Evolutionary conservation across 345 rosid genomes (phyloP).

Genomic region (Lepidium aucheri): DNA sequence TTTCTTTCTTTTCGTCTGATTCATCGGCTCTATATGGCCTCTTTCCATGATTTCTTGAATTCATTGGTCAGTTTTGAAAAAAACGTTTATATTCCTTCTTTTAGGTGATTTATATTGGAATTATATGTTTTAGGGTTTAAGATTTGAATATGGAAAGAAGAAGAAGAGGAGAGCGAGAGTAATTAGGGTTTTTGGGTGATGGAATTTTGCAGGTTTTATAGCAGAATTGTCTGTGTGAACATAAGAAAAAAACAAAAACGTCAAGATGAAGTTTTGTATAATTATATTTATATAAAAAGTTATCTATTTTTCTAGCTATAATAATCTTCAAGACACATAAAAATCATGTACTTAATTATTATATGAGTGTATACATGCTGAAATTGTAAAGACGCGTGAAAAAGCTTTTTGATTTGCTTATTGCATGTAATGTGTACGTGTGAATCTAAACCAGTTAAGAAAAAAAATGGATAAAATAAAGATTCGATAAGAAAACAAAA

Average conservation of each 20-base stretch:
- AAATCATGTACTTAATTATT: slow-evolving; percentile 10
- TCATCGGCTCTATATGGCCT: slow-evolving; percentile 37
- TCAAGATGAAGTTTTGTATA: slow-evolving; percentile 25
- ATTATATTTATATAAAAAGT: not conserved
- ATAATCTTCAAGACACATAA: not conserved
- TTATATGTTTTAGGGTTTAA: not conserved
- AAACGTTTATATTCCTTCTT: not conserved
- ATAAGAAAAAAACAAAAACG: slow-evolving; percentile 16
- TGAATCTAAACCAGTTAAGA: slow-evolving; percentile 9
- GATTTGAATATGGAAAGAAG: not conserved
- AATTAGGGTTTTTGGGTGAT: slow-evolving; percentile 19
- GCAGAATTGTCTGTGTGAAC: slow-evolving; percentile 24
- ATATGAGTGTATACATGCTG: not conserved
- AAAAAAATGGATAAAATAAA: not conserved
- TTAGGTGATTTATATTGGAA: not conserved
- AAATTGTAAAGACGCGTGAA: slow-evolving; percentile 23
- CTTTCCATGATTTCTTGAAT: slow-evolving; percentile 46
- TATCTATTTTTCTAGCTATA: not conserved
- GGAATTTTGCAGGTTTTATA: slow-evolving; percentile 7
- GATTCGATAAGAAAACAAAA: not conserved
- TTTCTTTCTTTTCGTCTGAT: slow-evolving; percentile 37
- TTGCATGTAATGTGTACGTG: slow-evolving; percentile 6
- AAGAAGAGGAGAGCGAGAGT: not conserved
- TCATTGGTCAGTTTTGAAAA: slow-evolving; percentile 40
- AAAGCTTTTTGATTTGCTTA: not conserved